Conservation (phyloP, 768 basidiomycete species). For the Multifurca ochricompacta region DNA sequence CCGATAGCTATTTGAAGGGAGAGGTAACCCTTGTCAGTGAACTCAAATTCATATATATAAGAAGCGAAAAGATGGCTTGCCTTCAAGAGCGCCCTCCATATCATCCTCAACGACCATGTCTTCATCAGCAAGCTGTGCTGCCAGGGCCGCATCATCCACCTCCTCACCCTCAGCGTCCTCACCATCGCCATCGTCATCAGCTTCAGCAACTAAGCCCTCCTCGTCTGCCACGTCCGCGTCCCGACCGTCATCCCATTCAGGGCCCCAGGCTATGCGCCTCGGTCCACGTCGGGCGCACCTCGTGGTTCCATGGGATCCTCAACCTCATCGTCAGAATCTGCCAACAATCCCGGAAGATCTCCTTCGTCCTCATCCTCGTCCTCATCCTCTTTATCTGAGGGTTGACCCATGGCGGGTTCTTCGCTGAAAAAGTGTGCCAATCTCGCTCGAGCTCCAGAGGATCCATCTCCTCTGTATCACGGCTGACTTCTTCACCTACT, state of each 20-base stretch:
- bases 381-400: constrained; percentile 32
- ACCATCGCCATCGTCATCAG: constrained; percentile 18
- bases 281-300: constrained; percentile 5
- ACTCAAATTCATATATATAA: not conserved
- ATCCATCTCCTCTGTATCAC: constrained; percentile 28
- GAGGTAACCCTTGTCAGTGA: constrained; percentile 9
- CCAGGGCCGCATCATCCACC: constrained; percentile 24
- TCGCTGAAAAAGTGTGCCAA: constrained; percentile 21
- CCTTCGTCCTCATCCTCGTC: constrained; percentile 33
- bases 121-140: constrained; percentile 29
- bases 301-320: constrained; percentile 28
- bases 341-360: constrained; percentile 30
- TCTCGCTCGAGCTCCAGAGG: constrained; percentile 1
- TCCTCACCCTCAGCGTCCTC: constrained; percentile 23
- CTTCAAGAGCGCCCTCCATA: constrained; percentile 92
- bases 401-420: constrained; percentile 15
- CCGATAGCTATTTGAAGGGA: constrained; percentile 85
- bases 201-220: constrained; percentile 13
- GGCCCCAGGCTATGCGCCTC: constrained; percentile 11
- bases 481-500: constrained; percentile 27
- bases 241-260: constrained; percentile 17
- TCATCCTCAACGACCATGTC: constrained; percentile 55
- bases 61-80: constrained; percentile 32
- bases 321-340: constrained; percentile 33
- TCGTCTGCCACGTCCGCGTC: constrained; percentile 10